Evolutionary conservation across 345 rosid species (phyloP).

Genomic region (Cardiospermum halicacabum): DNA sequence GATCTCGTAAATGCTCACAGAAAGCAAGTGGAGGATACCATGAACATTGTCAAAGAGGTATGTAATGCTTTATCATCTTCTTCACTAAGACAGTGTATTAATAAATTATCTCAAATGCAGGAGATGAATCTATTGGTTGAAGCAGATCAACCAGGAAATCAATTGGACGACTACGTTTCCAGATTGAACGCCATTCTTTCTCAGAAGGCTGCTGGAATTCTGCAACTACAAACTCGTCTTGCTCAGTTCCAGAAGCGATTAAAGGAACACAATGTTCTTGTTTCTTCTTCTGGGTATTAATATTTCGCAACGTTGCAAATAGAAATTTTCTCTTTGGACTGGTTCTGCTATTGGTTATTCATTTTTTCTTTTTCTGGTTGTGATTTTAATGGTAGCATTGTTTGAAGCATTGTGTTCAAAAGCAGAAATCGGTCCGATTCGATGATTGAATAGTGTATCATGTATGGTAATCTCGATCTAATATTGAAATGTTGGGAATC

Average conservation of each 20-base stretch:
- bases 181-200: conserved; percentile 71
- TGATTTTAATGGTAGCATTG: conserved; percentile 1
- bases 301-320: not conserved
- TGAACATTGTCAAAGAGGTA: conserved; percentile 97
- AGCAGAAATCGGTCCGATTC: conserved; percentile 15
- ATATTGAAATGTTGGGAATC: not conserved
- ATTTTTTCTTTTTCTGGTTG: not conserved
- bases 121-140: conserved; percentile 91
- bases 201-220: conserved; percentile 86
- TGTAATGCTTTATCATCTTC: not conserved
- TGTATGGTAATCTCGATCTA: not conserved
- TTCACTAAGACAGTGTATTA: not conserved
- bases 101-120: conserved; percentile 31
- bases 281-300: conserved; percentile 71
- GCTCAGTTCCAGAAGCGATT: conserved; percentile 84
- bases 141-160: conserved; percentile 98
- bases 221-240: conserved; percentile 71
- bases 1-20: conserved; percentile 96
- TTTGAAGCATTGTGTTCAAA: not conserved
- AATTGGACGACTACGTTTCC: conserved; percentile 70
- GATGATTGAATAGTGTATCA: conserved; percentile 8
- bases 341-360: conserved; percentile 1
- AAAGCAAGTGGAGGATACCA: conserved; percentile 89
- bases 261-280: conserved; percentile 86
- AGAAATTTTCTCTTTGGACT: not conserved